Evolutionary conservation across 306 rosid species (phyloP), one percentile per base, ranked within the genome.

Genomic region (Medicago lupulina): DNA sequence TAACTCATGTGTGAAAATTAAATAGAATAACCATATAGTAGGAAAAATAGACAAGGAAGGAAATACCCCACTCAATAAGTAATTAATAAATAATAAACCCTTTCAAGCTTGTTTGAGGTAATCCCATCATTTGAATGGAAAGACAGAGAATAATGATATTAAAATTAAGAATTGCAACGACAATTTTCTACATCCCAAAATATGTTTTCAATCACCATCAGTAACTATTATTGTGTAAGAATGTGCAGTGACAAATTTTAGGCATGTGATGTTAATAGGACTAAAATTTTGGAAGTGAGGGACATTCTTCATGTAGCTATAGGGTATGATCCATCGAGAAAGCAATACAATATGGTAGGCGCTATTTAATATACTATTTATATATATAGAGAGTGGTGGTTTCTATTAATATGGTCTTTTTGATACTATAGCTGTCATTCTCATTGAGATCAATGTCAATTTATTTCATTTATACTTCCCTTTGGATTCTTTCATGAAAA

Each of bases 191-290:
- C 78, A 58, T 82, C 79, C 6, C 69, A 51, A 47, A 63, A 63
- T 51, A 71, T 70, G 82, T 73, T 67, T 64, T 76, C 87, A 80
- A 88, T 87, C 92, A 75, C 83, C 82, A 73, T 87, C 89, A 71
- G 85, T 82, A 82, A 85, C 86, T 86, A 85, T 86, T 83, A 63
- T 76, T 75, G 87, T 59, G 81, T 43, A 73, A 81, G 86, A 84
- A 87, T 74, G 65, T 73, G 74, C 87, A 80, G 88, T 72, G 82
- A 81, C 83, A 40, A 71, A 43, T 81, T 79, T 82, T 82, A 78
- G 90, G 88, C 17, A 41, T 70, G 54, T 86, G 94, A 86, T 82
- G 91, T 89, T 89, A 91, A 85, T 80, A 85, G 89, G 91, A 83
- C 88, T 87, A 67, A 13, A 40, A 43, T 4, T 77, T 67, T 76